phyloP scores from a whole-genome alignment of 352 stramenopile species.

The Globisporangium nodosum region DNA sequence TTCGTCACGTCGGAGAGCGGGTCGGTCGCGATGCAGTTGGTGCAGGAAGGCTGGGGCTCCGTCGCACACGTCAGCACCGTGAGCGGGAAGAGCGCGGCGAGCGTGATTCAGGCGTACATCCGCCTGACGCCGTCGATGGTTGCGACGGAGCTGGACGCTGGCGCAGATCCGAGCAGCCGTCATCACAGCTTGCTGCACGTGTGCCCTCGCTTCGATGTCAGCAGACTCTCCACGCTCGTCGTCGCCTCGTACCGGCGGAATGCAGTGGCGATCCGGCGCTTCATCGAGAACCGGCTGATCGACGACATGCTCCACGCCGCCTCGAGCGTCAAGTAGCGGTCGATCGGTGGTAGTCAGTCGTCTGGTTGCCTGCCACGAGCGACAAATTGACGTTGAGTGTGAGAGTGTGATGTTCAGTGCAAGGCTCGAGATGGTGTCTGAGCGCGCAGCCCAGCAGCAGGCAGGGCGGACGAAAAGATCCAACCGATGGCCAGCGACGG shows the following conservation, averaged over 20 bases:
- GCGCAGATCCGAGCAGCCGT: background rate
- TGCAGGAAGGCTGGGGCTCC: slow-evolving; percentile 7
- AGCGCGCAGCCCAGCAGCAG: background rate
- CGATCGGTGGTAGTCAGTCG: background rate
- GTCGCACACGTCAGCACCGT: background rate
- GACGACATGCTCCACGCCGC: slow-evolving; percentile 4
- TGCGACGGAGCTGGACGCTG: background rate
- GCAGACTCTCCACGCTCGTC: slow-evolving; percentile 9
- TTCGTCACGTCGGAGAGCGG: background rate
- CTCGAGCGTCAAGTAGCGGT: background rate
- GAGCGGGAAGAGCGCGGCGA: background rate
- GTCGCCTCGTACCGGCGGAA: slow-evolving; percentile 23
- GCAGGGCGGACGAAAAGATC: background rate
- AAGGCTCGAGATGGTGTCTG: background rate
- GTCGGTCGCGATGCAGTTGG: background rate
- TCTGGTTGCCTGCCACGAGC: background rate
- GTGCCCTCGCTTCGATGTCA: background rate
- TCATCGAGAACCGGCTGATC: slow-evolving; percentile 26
- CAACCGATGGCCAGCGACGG: background rate
- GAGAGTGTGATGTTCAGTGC: background rate
- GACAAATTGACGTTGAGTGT: background rate
- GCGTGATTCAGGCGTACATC: slow-evolving; percentile 19
- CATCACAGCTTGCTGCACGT: background rate
- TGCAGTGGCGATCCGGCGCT: slow-evolving; percentile 23
- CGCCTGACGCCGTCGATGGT: slow-evolving; percentile 18